These are phyloP conservation scores for Annulohypoxylon nitens DNA, from an alignment of 495 filamentous ascomycete species.

Conservation along the genomic window DNA sequence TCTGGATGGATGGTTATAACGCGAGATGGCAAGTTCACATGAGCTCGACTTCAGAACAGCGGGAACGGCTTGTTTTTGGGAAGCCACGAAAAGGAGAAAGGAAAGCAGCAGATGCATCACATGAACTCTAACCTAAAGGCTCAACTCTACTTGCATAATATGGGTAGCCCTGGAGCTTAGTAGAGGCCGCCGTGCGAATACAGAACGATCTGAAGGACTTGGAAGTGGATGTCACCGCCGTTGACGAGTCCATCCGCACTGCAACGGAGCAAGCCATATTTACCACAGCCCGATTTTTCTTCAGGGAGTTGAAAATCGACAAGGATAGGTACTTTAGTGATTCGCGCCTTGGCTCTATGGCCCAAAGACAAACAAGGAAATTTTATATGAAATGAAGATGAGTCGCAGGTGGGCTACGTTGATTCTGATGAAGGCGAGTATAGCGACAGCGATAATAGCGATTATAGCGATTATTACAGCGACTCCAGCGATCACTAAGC, in stretches of 20 bases:
- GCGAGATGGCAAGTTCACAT: no score
- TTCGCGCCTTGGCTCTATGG: background rate
- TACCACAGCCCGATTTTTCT: background rate
- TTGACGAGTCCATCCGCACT: background rate
- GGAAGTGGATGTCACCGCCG: background rate
- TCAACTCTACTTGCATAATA: no score
- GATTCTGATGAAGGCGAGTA: background rate
- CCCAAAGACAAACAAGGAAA: background rate
- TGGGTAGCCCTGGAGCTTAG: no score
- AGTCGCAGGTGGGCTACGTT: background rate
- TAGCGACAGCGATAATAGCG: background rate
- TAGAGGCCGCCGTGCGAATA: no score
- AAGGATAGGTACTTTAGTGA: background rate
- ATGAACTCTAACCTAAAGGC: no score
- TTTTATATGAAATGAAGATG: background rate
- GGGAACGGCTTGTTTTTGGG: no score
- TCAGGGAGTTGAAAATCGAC: background rate
- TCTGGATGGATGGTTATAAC: no score
- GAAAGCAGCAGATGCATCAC: no score
- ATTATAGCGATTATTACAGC: background rate
- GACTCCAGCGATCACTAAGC: no score
- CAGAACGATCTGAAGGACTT: background rate
- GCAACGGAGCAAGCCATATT: background rate
- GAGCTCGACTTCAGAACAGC: no score
- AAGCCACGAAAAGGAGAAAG: no score